Base-by-base conservation (phyloP, 805 yeast species). In the Starmerella vitae region DNA sequence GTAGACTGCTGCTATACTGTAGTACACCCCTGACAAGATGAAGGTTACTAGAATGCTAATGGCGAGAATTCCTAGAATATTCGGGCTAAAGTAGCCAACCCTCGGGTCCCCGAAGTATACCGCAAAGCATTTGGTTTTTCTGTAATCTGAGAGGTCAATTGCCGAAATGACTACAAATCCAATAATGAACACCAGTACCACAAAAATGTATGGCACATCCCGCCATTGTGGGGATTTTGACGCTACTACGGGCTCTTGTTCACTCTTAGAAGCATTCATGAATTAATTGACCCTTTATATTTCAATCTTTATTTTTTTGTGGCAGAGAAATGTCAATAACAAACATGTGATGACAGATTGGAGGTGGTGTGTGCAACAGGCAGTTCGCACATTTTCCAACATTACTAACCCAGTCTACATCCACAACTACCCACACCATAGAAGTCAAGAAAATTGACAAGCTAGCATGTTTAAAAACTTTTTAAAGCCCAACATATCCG, bases 81-180 rank as follows among this genome's bases (percentile, higher is more conserved):
- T 76, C 57, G 83, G 57, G 0, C 85, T 71, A 50, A 79, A 77
- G n/a, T 68, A 55, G 38, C 70, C 64, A 10, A 56, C 51, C 5
- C 68, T 54, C 25, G 50, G 37, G 34, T 46, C 44, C 5, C 50
- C 44, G 79, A 78, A 4, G 78, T 72, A 19, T 71, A 86, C 88
- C 42, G 72, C 71, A 39, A 62, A 63, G 12, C 70, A 60, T 49
- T 71, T 70, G 3, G 74, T 72, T 15, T 61, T 49, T 3, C 71
- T 65, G 62, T 81, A 78, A 7, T 80, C 78, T 45, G 72, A 65
- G 44, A 85, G 59, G 1, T 82, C 71, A 36, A 83, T 67, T 5
- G 70, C 78, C 0, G 93, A 77, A 29, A 85, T 64, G 0, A 74
- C 83, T 20, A 74, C 57, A 53, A 82, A 83, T 0, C 86, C 94